phyloP scores from a whole-genome alignment of 805 yeast genomes.

The Nakazawaea ambrosiae region DNA sequence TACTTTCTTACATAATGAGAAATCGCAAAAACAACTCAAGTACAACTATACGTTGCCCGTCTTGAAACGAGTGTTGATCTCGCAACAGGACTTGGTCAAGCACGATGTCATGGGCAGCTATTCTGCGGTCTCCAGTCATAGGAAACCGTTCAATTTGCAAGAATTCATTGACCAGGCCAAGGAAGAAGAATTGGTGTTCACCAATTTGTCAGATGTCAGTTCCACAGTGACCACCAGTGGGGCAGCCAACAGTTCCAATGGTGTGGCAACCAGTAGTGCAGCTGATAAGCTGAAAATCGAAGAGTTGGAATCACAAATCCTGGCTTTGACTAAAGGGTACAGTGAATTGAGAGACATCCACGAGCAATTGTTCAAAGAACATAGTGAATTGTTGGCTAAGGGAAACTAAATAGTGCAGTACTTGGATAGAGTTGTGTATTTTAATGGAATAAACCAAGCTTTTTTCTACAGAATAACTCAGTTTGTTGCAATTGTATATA shows the following conservation, averaged over 20 bases:
- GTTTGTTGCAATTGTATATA: background rate
- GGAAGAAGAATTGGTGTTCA: slow-evolving; percentile 45
- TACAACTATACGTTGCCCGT: slow-evolving; percentile 39
- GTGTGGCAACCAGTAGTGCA: background rate
- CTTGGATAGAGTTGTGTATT: no score
- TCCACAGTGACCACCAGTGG: slow-evolving; percentile 27
- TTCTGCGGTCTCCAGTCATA: background rate
- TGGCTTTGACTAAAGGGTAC: slow-evolving; percentile 51
- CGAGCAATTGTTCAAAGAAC: slow-evolving; percentile 49
- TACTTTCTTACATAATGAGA: slow-evolving; percentile 7
- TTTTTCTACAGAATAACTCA: background rate
- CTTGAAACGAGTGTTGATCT: slow-evolving; percentile 53
- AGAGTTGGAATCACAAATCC: slow-evolving; percentile 38
- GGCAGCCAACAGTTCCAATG: background rate
- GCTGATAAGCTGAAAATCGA: slow-evolving; percentile 24
- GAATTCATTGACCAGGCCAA: slow-evolving; percentile 41
- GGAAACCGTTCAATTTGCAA: slow-evolving; percentile 30
- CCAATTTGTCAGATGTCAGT: slow-evolving; percentile 31
- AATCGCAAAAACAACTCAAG: background rate
- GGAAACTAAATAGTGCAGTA: no score
- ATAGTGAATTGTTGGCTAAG: slow-evolving; percentile 26
- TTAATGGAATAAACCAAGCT: background rate
- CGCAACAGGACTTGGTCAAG: slow-evolving; percentile 29
- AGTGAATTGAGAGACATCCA: slow-evolving; percentile 50
- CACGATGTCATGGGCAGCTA: slow-evolving; percentile 36